phyloP scores from a whole-genome alignment of 2,329 filamentous ascomycete species.

The Fusarium chaquense region DNA sequence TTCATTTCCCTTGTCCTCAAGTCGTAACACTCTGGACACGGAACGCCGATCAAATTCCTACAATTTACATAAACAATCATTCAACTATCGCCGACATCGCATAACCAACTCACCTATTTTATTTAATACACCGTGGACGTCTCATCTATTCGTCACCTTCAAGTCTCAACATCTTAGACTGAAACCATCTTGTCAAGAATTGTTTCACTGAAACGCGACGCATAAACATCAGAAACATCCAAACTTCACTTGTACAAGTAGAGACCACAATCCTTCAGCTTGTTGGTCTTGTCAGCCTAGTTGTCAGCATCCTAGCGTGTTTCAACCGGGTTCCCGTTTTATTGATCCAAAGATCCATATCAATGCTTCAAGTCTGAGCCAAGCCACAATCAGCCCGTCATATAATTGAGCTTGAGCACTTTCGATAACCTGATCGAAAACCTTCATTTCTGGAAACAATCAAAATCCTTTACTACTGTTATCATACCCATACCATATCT shows the following conservation, averaged over 20 bases:
- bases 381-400: slow-evolving; percentile 16
- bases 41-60: slow-evolving; percentile 31
- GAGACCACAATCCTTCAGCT: slow-evolving; percentile 20
- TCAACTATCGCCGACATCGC: background rate
- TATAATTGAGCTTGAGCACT: slow-evolving; percentile 29
- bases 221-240: slow-evolving; percentile 14
- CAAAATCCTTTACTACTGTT: background rate
- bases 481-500: background rate
- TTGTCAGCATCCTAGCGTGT: slow-evolving; percentile 41
- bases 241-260: slow-evolving; percentile 6
- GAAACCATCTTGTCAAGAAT: slow-evolving; percentile 23
- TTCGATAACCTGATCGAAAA: background rate
- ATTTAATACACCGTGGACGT: slow-evolving; percentile 8
- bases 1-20: slow-evolving; percentile 24
- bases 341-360: slow-evolving; percentile 37
- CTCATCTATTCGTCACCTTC: background rate
- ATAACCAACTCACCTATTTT: slow-evolving; percentile 9
- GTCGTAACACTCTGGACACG: background rate
- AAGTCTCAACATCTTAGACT: background rate
- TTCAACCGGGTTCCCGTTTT: slow-evolving; percentile 43
- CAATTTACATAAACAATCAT: slow-evolving; percentile 1
- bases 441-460: background rate
- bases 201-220: slow-evolving; percentile 32
- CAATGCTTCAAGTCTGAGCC: slow-evolving; percentile 22
- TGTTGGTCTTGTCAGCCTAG: slow-evolving; percentile 31